These are phyloP conservation scores for Cardamine resedifolia DNA, from an alignment of 345 rosid genomes.

Conservation along the genomic window DNA sequence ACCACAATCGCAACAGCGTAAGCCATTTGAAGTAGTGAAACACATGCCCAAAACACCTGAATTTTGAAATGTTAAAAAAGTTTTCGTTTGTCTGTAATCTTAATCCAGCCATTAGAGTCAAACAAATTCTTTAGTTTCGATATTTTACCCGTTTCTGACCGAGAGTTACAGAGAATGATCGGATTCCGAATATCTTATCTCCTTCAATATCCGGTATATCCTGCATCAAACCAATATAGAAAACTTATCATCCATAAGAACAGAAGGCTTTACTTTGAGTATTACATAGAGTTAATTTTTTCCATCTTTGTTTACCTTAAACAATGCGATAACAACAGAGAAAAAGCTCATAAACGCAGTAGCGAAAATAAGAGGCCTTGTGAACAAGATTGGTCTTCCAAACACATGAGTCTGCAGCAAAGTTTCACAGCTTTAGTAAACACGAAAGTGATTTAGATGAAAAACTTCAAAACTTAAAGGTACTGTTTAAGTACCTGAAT, in stretches of 20 bases:
- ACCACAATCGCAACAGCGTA: slow-evolving; percentile 70
- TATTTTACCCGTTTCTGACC: slow-evolving; percentile 71
- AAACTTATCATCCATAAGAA: slow-evolving; percentile 1
- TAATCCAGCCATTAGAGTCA: background rate
- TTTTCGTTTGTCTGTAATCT: background rate
- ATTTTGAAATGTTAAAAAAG: background rate
- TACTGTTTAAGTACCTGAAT: slow-evolving; percentile 58
- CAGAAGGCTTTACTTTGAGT: background rate
- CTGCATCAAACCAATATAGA: slow-evolving; percentile 37
- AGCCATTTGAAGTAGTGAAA: slow-evolving; percentile 80
- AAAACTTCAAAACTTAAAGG: slow-evolving; percentile 2
- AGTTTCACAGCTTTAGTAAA: slow-evolving; percentile 3
- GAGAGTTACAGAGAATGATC: slow-evolving; percentile 73
- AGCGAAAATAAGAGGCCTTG: slow-evolving; percentile 83
- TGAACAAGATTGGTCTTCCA: slow-evolving; percentile 57
- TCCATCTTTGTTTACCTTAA: slow-evolving; percentile 59
- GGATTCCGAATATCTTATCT: slow-evolving; percentile 83
- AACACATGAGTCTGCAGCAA: slow-evolving; percentile 69
- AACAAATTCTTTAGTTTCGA: background rate
- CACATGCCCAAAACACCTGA: slow-evolving; percentile 92
- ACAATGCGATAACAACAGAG: slow-evolving; percentile 90
- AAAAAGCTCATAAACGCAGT: slow-evolving; percentile 98
- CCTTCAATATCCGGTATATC: slow-evolving; percentile 98
- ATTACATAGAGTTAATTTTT: background rate
- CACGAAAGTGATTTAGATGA: background rate